Evolutionary conservation across 1,139 yeast species (phyloP).

Genomic region (Pichia sp.): DNA sequence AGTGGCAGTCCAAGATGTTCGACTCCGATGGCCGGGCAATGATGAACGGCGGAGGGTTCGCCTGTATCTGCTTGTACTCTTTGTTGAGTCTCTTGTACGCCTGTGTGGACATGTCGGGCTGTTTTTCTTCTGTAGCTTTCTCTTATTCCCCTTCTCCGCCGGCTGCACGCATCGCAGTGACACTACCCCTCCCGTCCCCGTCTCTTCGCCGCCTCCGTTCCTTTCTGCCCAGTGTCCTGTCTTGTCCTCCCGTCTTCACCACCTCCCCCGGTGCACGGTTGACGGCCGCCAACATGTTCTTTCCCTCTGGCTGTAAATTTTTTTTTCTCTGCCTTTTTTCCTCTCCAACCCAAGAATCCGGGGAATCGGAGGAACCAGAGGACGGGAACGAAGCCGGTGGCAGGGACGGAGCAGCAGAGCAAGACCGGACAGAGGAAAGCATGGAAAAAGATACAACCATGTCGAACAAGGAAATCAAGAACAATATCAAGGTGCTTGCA

Average conservation of each 20-base stretch:
- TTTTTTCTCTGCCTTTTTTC: neutral
- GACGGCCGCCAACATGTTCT: neutral
- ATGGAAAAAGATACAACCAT: constrained; percentile 13
- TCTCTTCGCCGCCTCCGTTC: neutral
- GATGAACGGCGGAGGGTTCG: constrained; percentile 77
- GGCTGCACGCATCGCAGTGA: neutral
- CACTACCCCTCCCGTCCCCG: neutral
- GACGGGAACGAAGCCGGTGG: neutral
- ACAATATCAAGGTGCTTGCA: constrained; percentile 73
- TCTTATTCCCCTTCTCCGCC: neutral
- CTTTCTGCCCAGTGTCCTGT: neutral
- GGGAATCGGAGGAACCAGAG: neutral
- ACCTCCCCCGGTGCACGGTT: constrained; percentile 2
- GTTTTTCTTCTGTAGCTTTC: neutral
- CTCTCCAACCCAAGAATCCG: neutral
- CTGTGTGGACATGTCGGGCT: constrained; percentile 24
- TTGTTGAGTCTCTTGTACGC: constrained; percentile 53
- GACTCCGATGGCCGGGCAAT: constrained; percentile 80
- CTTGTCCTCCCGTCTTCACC: neutral
- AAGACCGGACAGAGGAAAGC: neutral
- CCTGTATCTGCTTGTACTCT: constrained; percentile 71
- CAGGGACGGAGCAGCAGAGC: neutral
- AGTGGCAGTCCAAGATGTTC: constrained; percentile 77
- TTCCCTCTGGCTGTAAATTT: neutral
- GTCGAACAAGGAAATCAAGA: constrained; percentile 35